A percentile compares a stretch with the other conserved stretches of the same genome.
phyloP scores from a whole-genome alignment of 2,329 filamentous ascomycete species.

The Cryphonectria carpinicola region DNA sequence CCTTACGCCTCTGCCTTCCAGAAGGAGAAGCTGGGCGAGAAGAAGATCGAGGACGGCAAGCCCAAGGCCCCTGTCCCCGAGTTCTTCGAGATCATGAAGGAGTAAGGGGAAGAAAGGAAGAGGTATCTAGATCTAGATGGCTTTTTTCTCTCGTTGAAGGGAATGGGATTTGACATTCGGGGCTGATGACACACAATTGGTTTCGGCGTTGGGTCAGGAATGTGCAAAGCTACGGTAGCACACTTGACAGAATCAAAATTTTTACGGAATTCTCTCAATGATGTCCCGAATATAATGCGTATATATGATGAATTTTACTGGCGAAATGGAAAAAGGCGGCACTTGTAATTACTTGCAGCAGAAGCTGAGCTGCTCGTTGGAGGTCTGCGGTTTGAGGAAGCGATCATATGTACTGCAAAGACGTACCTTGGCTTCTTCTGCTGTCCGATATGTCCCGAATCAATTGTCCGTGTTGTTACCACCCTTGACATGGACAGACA shows the following conservation, averaged over 20 bases:
- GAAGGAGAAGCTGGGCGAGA: constrained; percentile 79
- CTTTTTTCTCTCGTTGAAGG: constrained; percentile 13
- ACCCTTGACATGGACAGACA: background rate
- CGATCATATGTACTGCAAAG: background rate
- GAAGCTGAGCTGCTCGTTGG: too few species aligned
- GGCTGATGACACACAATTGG: constrained; percentile 29
- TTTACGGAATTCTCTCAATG: constrained; percentile 27
- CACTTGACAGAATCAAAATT: constrained; percentile 30
- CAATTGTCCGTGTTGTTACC: background rate
- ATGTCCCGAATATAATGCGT: background rate
- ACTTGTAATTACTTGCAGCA: background rate
- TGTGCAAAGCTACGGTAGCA: constrained; percentile 29
- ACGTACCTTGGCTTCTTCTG: background rate
- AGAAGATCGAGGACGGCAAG: constrained; percentile 49
- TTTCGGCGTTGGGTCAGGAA: constrained; percentile 31
- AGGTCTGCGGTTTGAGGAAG: background rate
- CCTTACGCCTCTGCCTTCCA: constrained; percentile 92
- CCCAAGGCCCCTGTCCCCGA: constrained; percentile 31
- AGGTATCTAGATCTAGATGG: background rate
- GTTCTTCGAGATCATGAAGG: constrained; percentile 36
- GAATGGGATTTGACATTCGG: constrained; percentile 26
- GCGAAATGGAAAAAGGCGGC: background rate
- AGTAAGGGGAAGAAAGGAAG: constrained; percentile 26
- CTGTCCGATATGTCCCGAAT: background rate
- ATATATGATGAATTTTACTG: background rate